Evolutionary conservation across 2,329 filamentous ascomycete species (phyloP).

Genomic region (Spiromastix sp.): DNA sequence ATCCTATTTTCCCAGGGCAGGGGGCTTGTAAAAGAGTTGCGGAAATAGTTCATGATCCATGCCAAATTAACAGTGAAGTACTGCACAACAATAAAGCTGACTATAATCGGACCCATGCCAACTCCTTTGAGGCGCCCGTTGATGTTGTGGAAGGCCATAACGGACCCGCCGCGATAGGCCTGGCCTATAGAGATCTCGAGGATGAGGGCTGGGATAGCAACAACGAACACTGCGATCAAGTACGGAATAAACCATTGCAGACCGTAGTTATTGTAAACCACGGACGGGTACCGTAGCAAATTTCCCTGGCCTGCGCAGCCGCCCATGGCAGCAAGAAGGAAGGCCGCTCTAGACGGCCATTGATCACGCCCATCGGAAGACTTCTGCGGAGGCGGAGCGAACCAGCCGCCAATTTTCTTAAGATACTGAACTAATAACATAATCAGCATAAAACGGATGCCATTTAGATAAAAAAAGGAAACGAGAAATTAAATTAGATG

Average conservation of each 20-base stretch:
- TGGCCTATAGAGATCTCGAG: slow-evolving; percentile 45
- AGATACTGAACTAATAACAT: slow-evolving; percentile 7
- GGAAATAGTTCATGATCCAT: slow-evolving; percentile 52
- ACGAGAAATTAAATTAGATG: too few species aligned
- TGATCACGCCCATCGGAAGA: slow-evolving; percentile 39
- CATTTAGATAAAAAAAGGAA: too few species aligned
- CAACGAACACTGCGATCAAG: slow-evolving; percentile 43
- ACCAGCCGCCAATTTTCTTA: slow-evolving; percentile 17
- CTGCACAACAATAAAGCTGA: slow-evolving; percentile 45
- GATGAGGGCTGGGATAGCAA: slow-evolving; percentile 47
- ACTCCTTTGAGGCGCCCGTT: slow-evolving; percentile 44
- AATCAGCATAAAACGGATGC: too few species aligned
- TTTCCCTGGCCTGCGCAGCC: slow-evolving; percentile 50
- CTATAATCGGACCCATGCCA: slow-evolving; percentile 42
- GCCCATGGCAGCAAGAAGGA: slow-evolving; percentile 49
- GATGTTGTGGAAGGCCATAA: slow-evolving; percentile 46
- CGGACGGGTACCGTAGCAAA: slow-evolving; percentile 47
- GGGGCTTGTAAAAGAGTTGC: slow-evolving; percentile 44
- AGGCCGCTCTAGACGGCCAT: slow-evolving; percentile 46
- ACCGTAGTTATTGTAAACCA: slow-evolving; percentile 51
- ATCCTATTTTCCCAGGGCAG: slow-evolving; percentile 44
- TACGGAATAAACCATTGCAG: slow-evolving; percentile 53
- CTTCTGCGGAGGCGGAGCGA: slow-evolving; percentile 24
- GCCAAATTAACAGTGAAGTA: slow-evolving; percentile 49
- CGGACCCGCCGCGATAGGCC: slow-evolving; percentile 45